A percentile compares a stretch with the other conserved stretches of the same genome.
These are phyloP conservation scores for Umbellularia californica DNA, from an alignment of 164 flowering plant species.

Conservation along the genomic window DNA sequence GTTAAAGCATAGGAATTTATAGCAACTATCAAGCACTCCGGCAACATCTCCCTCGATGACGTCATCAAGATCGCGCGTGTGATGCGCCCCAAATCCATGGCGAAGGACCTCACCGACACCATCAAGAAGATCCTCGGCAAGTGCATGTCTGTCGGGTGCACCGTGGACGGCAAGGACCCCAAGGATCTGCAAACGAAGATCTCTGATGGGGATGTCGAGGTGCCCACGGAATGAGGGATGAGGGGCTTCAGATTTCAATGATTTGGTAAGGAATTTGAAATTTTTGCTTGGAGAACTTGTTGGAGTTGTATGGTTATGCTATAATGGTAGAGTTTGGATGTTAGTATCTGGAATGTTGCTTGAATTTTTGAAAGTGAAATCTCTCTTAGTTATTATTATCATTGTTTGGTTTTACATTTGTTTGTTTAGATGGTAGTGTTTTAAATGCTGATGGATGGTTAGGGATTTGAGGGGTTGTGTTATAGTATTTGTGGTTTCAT, in stretches of 20 bases:
- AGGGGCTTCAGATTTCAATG: neutral
- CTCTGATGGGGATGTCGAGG: slow-evolving; percentile 58
- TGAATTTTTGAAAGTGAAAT: neutral
- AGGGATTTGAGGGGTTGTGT: too few relatives aligned
- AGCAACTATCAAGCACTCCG: slow-evolving; percentile 71
- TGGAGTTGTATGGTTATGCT: neutral
- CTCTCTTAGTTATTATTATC: too few relatives aligned
- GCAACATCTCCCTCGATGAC: slow-evolving; percentile 67
- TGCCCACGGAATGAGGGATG: slow-evolving; percentile 44
- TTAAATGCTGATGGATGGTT: too few relatives aligned
- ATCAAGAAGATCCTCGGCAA: slow-evolving; percentile 84
- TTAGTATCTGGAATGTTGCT: neutral
- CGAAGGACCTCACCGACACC: slow-evolving; percentile 62
- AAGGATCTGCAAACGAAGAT: slow-evolving; percentile 82
- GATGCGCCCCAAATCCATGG: slow-evolving; percentile 70
- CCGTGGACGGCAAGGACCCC: slow-evolving; percentile 76
- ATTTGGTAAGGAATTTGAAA: neutral
- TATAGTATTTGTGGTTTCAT: too few relatives aligned
- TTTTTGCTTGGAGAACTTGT: neutral
- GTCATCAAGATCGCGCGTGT: slow-evolving; percentile 71
- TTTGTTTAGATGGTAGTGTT: too few relatives aligned
- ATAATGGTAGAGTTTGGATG: neutral
- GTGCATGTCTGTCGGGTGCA: slow-evolving; percentile 80
- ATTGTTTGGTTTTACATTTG: too few relatives aligned
- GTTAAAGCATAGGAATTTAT: too few relatives aligned